Evolutionary conservation across 2,329 filamentous ascomycete species (phyloP).

Genomic region (Emericellopsis atlantica): DNA sequence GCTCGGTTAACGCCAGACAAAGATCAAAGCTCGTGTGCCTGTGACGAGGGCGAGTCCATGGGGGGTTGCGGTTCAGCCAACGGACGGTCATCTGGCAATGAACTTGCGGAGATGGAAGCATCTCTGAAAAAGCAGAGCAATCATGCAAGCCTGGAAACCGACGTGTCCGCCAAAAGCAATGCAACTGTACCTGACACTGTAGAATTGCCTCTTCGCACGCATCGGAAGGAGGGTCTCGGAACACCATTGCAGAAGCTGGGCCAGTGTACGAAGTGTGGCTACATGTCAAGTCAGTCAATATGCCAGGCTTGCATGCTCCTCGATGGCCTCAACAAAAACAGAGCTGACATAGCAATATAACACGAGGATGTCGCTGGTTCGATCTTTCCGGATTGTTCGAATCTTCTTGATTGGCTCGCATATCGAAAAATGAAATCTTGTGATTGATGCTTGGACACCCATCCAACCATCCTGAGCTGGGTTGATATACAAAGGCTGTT

Average conservation of each 20-base stretch:
- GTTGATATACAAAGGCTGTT: no score
- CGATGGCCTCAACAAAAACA: conserved; percentile 79
- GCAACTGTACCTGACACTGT: conserved; percentile 12
- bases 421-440: background rate
- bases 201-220: conserved; percentile 20
- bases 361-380: conserved; percentile 2
- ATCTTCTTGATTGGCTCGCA: background rate
- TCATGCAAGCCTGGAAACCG: conserved; percentile 15
- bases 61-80: conserved; percentile 62
- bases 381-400: background rate
- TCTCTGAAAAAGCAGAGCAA: conserved; percentile 8
- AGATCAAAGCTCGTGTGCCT: conserved; percentile 18
- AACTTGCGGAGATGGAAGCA: conserved; percentile 75
- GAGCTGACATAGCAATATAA: conserved; percentile 44
- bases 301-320: conserved; percentile 90
- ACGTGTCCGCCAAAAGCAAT: conserved; percentile 13
- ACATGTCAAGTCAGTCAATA: conserved; percentile 85
- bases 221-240: conserved; percentile 11
- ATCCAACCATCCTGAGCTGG: no score
- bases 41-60: conserved; percentile 22
- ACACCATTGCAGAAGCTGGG: conserved; percentile 61
- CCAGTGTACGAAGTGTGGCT: conserved; percentile 78
- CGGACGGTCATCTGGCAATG: conserved; percentile 54
- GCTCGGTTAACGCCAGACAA: conserved; percentile 50
- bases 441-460: background rate